phyloP scores from a whole-genome alignment of 2,329 filamentous ascomycete genomes.

The Botrytis sinoallii region DNA sequence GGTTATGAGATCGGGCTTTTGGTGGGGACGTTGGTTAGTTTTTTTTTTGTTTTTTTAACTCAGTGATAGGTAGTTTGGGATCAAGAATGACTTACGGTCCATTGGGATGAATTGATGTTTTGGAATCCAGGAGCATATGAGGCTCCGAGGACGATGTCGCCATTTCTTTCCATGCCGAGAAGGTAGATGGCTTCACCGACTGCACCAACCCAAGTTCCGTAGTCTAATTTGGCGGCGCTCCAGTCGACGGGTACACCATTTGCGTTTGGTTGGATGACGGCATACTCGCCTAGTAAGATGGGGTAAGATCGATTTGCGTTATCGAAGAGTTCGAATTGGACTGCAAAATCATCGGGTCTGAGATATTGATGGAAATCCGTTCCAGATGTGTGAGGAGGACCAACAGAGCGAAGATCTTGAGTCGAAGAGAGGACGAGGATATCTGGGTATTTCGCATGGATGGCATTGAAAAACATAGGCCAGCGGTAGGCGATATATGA shows the following conservation, averaged over 20 bases:
- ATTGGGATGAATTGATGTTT: slow-evolving; percentile 33
- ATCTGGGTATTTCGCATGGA: slow-evolving; percentile 40
- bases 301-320: slow-evolving; percentile 24
- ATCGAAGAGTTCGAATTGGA: slow-evolving; percentile 29
- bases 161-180: slow-evolving; percentile 33
- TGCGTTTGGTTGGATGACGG: slow-evolving; percentile 30
- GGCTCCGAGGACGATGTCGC: slow-evolving; percentile 30
- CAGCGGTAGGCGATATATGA: slow-evolving; percentile 44
- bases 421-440: slow-evolving; percentile 45
- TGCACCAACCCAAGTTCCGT: slow-evolving; percentile 31
- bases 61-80: background rate
- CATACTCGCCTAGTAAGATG: slow-evolving; percentile 34
- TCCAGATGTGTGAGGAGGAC: slow-evolving; percentile 7
- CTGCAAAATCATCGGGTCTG: slow-evolving; percentile 30
- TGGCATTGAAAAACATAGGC: slow-evolving; percentile 47
- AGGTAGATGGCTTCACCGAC: slow-evolving; percentile 33
- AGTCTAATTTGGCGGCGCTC: slow-evolving; percentile 19
- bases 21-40: background rate
- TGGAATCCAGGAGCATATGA: slow-evolving; percentile 35
- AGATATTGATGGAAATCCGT: slow-evolving; percentile 34
- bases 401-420: slow-evolving; percentile 23
- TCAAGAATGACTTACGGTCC: slow-evolving; percentile 29
- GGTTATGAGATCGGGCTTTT: slow-evolving; percentile 34
- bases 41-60: too few species aligned
- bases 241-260: slow-evolving; percentile 16